Conservation (phyloP, 345 rosid genomes). For the Noccaea bulbosa region DNA sequence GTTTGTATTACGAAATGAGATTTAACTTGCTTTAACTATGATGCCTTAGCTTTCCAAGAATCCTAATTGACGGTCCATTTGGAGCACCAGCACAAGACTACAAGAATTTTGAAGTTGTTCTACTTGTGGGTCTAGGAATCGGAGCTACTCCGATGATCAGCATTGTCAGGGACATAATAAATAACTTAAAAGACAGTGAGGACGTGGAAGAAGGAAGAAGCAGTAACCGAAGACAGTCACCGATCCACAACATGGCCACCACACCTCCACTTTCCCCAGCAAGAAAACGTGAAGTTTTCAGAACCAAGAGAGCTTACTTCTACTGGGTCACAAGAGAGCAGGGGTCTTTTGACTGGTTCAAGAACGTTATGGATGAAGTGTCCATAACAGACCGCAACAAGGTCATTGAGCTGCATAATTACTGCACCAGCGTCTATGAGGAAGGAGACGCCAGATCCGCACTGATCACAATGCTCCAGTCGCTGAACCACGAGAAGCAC, state of each 20-base stretch:
- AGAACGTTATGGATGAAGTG: constrained; percentile 82
- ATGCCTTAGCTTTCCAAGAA: constrained; percentile 63
- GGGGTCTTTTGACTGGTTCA: constrained; percentile 89
- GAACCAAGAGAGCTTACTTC: constrained; percentile 78
- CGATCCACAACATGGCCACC: constrained; percentile 45
- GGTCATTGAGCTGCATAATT: constrained; percentile 78
- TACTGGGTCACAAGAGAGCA: constrained; percentile 93
- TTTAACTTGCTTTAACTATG: constrained; percentile 1
- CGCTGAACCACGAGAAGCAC: constrained; percentile 65
- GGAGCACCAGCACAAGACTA: constrained; percentile 93
- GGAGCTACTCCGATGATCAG: constrained; percentile 96
- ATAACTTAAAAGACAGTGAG: constrained; percentile 52
- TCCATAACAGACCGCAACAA: constrained; percentile 61
- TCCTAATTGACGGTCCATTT: constrained; percentile 81
- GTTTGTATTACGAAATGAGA: background rate
- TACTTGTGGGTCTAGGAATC: constrained; percentile 79
- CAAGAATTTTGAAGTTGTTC: constrained; percentile 68
- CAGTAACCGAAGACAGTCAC: constrained; percentile 51
- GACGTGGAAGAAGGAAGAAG: constrained; percentile 35
- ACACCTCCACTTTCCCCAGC: constrained; percentile 36
- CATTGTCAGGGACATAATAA: constrained; percentile 75
- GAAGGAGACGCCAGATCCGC: constrained; percentile 91
- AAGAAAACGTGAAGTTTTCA: constrained; percentile 50
- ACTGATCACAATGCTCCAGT: constrained; percentile 78
- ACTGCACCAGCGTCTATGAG: constrained; percentile 85